Evolutionary conservation across 257 asterid genomes (phyloP).

Genomic region (Sherardia arvensis): DNA sequence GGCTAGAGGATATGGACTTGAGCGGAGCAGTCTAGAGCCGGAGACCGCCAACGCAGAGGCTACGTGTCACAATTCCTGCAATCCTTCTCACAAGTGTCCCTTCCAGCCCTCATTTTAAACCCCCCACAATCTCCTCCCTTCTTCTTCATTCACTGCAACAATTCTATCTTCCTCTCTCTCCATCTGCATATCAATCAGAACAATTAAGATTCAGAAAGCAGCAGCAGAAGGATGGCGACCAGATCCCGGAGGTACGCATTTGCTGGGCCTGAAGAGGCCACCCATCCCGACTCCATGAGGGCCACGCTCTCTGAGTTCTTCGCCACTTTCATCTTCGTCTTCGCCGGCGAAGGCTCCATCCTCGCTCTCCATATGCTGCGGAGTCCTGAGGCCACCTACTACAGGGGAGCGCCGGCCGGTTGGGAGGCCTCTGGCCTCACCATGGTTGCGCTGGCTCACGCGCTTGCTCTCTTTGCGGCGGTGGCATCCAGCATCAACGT

Average conservation of each 20-base stretch:
- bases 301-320: conserved; percentile 81
- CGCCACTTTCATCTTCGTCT: conserved; percentile 81
- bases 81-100: conserved; percentile 69
- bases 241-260: conserved; percentile 67
- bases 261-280: conserved; percentile 86
- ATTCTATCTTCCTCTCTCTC: not conserved
- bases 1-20: not conserved
- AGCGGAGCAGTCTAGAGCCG: not conserved
- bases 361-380: conserved; percentile 56
- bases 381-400: conserved; percentile 55
- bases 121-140: not conserved
- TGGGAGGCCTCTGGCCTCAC: conserved; percentile 49
- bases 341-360: conserved; percentile 81
- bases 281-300: conserved; percentile 77
- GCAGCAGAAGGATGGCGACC: conserved; percentile 15
- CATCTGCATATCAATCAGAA: not conserved
- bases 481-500: conserved; percentile 84
- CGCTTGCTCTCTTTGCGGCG: conserved; percentile 60
- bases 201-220: too few species aligned
- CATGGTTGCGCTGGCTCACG: conserved; percentile 66
- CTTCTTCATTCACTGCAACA: not conserved
- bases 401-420: conserved; percentile 24
- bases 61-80: conserved; percentile 80
- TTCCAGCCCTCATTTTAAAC: conserved; percentile 5
- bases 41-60: conserved; percentile 5